Evolutionary conservation across 1,284 basidiomycete species (phyloP).

Genomic region (Marasmius sp.): DNA sequence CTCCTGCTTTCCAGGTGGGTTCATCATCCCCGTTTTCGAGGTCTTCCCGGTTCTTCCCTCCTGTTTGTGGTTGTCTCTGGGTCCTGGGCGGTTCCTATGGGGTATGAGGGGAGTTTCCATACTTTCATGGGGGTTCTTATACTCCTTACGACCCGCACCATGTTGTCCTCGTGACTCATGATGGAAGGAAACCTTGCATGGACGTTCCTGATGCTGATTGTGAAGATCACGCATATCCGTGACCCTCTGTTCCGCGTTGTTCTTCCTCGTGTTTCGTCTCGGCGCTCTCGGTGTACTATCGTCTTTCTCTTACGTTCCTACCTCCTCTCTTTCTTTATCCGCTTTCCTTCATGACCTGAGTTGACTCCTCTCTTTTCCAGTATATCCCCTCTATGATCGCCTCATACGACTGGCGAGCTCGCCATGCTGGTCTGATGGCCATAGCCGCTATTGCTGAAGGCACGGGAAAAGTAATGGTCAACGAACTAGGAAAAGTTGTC

Average conservation of each 20-base stretch:
- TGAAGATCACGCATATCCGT: too few species aligned
- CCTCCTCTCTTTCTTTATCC: background rate
- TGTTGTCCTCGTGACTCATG: too few species aligned
- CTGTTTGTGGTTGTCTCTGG: too few species aligned
- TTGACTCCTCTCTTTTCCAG: slow-evolving; percentile 15
- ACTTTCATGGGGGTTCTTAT: too few species aligned
- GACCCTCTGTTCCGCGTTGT: slow-evolving; percentile 9
- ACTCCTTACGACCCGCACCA: too few species aligned
- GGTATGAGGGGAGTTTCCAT: too few species aligned
- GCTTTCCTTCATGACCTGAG: background rate
- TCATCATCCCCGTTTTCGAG: background rate
- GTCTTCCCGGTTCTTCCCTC: background rate
- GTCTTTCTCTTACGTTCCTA: background rate
- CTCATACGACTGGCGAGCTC: slow-evolving; percentile 76
- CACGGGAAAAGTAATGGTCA: slow-evolving; percentile 71
- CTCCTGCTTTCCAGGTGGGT: slow-evolving; percentile 64
- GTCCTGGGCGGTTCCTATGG: too few species aligned
- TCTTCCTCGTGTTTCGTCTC: background rate
- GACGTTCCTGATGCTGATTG: too few species aligned
- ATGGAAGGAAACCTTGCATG: too few species aligned
- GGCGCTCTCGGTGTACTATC: background rate
- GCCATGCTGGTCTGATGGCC: slow-evolving; percentile 81
- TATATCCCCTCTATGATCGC: slow-evolving; percentile 79
- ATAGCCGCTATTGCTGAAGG: slow-evolving; percentile 79
- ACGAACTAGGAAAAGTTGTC: slow-evolving; percentile 75